Evolutionary conservation across 371 early-diverging fungal genomes (phyloP).

Genomic region (Syncephalastrum sp.): DNA sequence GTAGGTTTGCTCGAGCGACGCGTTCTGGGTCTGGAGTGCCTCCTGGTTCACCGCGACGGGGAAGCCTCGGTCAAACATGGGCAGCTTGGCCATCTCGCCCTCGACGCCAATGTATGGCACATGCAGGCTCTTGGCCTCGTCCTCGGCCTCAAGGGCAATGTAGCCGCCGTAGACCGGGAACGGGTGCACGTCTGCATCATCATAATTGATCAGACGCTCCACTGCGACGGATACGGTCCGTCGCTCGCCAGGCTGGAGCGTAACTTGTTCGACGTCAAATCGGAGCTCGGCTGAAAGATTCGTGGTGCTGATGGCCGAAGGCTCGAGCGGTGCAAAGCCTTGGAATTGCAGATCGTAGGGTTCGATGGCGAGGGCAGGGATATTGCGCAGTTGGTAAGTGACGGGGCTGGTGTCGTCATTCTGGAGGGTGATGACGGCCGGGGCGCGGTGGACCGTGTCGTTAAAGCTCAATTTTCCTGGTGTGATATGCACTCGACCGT

Average conservation of each 20-base stretch:
- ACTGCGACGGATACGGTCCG: slow-evolving; percentile 15
- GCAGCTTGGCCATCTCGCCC: slow-evolving; percentile 48
- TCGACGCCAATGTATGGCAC: slow-evolving; percentile 59
- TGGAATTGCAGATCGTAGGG: slow-evolving; percentile 30
- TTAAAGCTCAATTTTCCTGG: slow-evolving; percentile 74
- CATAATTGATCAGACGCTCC: slow-evolving; percentile 1
- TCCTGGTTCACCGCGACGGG: slow-evolving; percentile 10
- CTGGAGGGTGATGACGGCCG: slow-evolving; percentile 41
- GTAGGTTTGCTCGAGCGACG: not conserved
- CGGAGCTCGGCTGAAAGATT: slow-evolving; percentile 28
- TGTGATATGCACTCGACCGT: slow-evolving; percentile 45
- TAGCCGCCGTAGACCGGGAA: slow-evolving; percentile 47
- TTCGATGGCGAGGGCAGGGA: slow-evolving; percentile 34
- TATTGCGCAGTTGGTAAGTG: slow-evolving; percentile 11
- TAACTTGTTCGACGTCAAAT: slow-evolving; percentile 29
- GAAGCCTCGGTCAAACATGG: slow-evolving; percentile 40
- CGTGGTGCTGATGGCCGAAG: slow-evolving; percentile 13
- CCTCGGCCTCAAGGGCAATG: slow-evolving; percentile 18
- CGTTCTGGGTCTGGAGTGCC: not conserved
- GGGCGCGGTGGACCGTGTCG: slow-evolving; percentile 44
- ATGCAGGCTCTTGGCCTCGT: slow-evolving; percentile 18
- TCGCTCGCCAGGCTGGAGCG: slow-evolving; percentile 43
- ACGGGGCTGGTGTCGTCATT: slow-evolving; percentile 48
- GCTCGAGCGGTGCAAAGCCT: slow-evolving; percentile 29
- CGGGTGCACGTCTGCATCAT: slow-evolving; percentile 4